Percentiles rank a stretch among this genome's conserved stretches.
These are phyloP conservation scores for Calonectria multiphialidica DNA, from an alignment of 2,329 filamentous ascomycete genomes.

Conservation along the genomic window DNA sequence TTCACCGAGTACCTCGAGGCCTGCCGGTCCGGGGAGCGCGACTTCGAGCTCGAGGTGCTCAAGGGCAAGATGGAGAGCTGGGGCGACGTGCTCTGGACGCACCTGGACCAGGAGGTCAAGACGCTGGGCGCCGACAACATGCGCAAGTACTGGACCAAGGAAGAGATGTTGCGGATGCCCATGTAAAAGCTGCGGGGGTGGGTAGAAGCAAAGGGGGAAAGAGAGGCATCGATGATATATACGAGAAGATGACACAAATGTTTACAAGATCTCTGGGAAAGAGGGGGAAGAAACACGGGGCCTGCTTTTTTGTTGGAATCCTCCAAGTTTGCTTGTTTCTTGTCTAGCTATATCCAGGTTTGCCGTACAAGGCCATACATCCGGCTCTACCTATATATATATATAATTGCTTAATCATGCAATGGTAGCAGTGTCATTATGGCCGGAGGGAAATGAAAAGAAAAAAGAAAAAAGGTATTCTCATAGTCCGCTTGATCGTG, in stretches of 20 bases:
- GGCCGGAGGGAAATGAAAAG: neutral
- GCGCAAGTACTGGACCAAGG: constrained; percentile 82
- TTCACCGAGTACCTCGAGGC: constrained; percentile 74
- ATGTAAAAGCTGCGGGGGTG: constrained; percentile 65
- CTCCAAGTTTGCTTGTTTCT: constrained; percentile 11
- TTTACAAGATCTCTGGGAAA: neutral
- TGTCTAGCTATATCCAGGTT: constrained; percentile 17
- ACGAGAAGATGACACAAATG: neutral
- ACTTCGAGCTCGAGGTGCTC: constrained; percentile 69
- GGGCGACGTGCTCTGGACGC: constrained; percentile 82
- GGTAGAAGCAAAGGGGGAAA: too few relatives aligned
- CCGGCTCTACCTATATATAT: constrained; percentile 21
- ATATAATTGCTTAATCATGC: constrained; percentile 9
- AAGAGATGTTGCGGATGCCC: constrained; percentile 79
- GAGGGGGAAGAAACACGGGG: neutral
- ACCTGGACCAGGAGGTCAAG: constrained; percentile 87
- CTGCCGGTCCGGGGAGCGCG: constrained; percentile 73
- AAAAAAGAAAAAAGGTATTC: neutral
- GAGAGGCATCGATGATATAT: neutral
- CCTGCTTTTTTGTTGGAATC: neutral
- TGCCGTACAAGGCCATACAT: constrained; percentile 11
- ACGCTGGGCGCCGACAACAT: constrained; percentile 88
- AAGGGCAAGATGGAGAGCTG: constrained; percentile 82
- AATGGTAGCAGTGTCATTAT: constrained; percentile 14
- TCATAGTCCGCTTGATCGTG: neutral